A percentile compares a stretch with the other conserved stretches of the same genome.
These are phyloP conservation scores for Petasospora rhodanensis DNA, from an alignment of 1,139 yeast species.

Conservation along the genomic window DNA sequence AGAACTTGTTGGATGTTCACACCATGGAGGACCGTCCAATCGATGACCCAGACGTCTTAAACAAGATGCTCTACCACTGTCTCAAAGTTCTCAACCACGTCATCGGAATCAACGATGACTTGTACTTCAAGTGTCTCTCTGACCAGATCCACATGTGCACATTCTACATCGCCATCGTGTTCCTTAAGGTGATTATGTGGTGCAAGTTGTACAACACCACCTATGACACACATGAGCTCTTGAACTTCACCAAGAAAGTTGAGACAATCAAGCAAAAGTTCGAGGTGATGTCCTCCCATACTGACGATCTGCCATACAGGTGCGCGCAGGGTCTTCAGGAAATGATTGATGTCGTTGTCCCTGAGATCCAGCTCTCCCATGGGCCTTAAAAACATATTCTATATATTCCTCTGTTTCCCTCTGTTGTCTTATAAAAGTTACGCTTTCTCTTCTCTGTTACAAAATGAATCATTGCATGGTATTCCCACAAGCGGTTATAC, in stretches of 20 bases:
- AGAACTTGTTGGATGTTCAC: constrained; percentile 6
- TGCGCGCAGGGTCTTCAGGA: constrained; percentile 13
- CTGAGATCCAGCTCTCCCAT: constrained; percentile 7
- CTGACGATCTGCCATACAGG: constrained; percentile 14
- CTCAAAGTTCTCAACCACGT: constrained; percentile 31
- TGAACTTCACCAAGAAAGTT: constrained; percentile 14
- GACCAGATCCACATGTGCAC: constrained; percentile 44
- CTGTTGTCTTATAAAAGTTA: neutral
- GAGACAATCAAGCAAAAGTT: constrained; percentile 13
- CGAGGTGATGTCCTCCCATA: constrained; percentile 10
- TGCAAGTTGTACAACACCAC: constrained; percentile 15
- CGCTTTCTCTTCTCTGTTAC: no score
- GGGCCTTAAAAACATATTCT: neutral
- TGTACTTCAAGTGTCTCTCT: constrained; percentile 39
- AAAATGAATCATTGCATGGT: no score
- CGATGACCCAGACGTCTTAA: constrained; percentile 19
- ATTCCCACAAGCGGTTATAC: no score
- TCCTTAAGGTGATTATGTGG: constrained; percentile 14
- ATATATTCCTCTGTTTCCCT: neutral
- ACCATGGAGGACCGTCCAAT: constrained; percentile 13
- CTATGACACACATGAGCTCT: constrained; percentile 12
- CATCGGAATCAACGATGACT: constrained; percentile 36
- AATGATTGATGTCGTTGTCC: constrained; percentile 13
- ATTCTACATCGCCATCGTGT: constrained; percentile 36
- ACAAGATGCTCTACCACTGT: constrained; percentile 29